These are phyloP conservation scores for Neofusicoccum parvum DNA, from an alignment of 2,329 filamentous ascomycete genomes.

Conservation along the genomic window DNA sequence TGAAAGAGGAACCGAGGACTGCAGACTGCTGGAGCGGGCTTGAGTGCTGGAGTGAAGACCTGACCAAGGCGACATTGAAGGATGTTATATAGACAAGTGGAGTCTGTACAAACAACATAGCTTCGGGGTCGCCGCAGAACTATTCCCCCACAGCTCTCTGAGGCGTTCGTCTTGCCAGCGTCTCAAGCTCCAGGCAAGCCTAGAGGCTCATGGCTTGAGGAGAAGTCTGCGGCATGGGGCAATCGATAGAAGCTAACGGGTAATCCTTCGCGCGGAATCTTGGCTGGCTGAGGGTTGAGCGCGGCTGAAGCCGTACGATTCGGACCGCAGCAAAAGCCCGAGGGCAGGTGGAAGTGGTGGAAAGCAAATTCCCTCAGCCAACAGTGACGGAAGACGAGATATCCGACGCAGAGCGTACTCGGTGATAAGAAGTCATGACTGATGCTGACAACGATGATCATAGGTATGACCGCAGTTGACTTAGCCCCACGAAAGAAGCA, in stretches of 20 bases:
- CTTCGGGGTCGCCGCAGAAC: background rate
- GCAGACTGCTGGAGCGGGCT: background rate
- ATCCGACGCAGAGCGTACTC: too few relatives aligned
- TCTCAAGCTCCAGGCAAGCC: background rate
- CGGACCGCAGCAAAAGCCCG: background rate
- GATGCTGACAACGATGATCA: too few relatives aligned
- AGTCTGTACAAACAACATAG: background rate
- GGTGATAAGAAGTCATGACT: too few relatives aligned
- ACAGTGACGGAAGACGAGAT: too few relatives aligned
- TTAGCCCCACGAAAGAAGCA: too few relatives aligned
- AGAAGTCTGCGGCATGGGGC: background rate
- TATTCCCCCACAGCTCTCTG: background rate
- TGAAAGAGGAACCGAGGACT: background rate
- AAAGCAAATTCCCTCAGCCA: too few relatives aligned
- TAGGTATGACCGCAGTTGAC: too few relatives aligned
- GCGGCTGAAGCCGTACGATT: background rate
- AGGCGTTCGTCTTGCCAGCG: background rate
- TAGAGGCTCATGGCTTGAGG: background rate
- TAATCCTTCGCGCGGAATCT: background rate
- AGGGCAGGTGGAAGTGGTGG: too few relatives aligned
- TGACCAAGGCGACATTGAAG: background rate
- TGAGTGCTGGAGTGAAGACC: background rate
- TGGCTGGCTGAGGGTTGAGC: background rate
- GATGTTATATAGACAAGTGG: background rate
- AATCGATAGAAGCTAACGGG: background rate